Evolutionary conservation across 768 basidiomycete genomes (phyloP).

Genomic region (Tulasnella sp.): DNA sequence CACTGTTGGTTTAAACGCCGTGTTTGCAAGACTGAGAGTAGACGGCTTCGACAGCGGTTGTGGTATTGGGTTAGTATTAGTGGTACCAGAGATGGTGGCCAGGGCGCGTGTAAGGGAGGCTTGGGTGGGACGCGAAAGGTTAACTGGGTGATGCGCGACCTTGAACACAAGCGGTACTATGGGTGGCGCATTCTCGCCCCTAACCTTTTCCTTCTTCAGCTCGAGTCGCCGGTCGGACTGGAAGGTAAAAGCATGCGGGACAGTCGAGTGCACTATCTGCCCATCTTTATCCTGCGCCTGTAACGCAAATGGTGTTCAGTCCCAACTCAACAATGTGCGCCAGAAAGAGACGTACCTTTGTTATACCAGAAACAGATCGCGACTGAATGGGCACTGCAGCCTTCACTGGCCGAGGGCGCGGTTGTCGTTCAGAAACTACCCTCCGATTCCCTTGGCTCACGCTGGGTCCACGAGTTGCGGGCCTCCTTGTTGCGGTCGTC

Average conservation of each 20-base stretch:
- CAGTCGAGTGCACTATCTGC: background rate
- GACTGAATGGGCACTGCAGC: no score
- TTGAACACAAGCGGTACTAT: background rate
- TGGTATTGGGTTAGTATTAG: background rate
- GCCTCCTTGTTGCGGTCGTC: no score
- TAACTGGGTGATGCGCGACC: background rate
- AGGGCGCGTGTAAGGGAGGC: conserved; percentile 7
- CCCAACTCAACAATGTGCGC: no score
- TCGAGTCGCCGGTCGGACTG: conserved; percentile 4
- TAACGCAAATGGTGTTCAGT: no score
- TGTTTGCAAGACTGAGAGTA: background rate
- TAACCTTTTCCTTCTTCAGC: conserved; percentile 5
- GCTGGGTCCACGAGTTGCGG: no score
- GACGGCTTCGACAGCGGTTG: background rate
- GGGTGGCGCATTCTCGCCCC: background rate
- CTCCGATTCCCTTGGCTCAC: no score
- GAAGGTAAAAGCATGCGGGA: conserved; percentile 10
- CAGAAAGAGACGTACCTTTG: no score
- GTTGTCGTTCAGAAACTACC: no score
- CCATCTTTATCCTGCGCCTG: no score
- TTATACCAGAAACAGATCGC: no score
- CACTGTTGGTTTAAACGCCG: conserved; percentile 2
- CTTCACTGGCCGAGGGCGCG: no score
- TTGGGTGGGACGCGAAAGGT: background rate
- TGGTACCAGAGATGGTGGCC: background rate